Conservation (phyloP, 495 filamentous ascomycete genomes). For the Aspergillus asperescens region DNA sequence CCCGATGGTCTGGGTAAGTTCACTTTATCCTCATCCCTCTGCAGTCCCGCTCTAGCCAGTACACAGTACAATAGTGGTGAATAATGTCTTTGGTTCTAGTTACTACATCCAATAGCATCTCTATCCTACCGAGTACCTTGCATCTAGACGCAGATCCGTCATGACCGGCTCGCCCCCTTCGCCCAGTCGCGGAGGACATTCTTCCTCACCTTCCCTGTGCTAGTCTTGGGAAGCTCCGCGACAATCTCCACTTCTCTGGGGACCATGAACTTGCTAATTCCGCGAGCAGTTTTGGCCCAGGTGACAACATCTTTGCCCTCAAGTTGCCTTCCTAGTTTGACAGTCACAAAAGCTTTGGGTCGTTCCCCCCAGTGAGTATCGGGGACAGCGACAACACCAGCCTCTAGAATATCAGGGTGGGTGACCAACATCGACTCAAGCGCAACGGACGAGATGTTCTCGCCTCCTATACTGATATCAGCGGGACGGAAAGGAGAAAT, state of each 20-base stretch:
- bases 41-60: not conserved
- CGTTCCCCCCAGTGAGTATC: slow-evolving; percentile 93
- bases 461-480: slow-evolving; percentile 58
- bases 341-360: slow-evolving; percentile 88
- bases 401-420: slow-evolving; percentile 86
- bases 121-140: slow-evolving; percentile 2
- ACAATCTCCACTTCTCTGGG: slow-evolving; percentile 90
- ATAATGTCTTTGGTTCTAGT: not conserved
- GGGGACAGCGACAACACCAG: slow-evolving; percentile 80
- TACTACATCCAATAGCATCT: not conserved
- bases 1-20: no score
- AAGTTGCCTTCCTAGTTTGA: slow-evolving; percentile 56
- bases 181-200: slow-evolving; percentile 88
- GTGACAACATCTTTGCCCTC: slow-evolving; percentile 68
- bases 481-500: not conserved
- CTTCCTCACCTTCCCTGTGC: slow-evolving; percentile 94
- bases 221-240: slow-evolving; percentile 86
- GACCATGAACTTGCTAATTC: slow-evolving; percentile 92
- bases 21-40: not conserved
- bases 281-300: slow-evolving; percentile 75
- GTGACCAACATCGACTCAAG: slow-evolving; percentile 88
- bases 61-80: not conserved
- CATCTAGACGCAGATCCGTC: not conserved
- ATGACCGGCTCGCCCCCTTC: slow-evolving; percentile 33
- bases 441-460: slow-evolving; percentile 93